Percentiles rank a stretch among this genome's conserved stretches.
Conservation (phyloP, 2,329 filamentous ascomycete species). For the Pestalotiopsis sp. region DNA sequence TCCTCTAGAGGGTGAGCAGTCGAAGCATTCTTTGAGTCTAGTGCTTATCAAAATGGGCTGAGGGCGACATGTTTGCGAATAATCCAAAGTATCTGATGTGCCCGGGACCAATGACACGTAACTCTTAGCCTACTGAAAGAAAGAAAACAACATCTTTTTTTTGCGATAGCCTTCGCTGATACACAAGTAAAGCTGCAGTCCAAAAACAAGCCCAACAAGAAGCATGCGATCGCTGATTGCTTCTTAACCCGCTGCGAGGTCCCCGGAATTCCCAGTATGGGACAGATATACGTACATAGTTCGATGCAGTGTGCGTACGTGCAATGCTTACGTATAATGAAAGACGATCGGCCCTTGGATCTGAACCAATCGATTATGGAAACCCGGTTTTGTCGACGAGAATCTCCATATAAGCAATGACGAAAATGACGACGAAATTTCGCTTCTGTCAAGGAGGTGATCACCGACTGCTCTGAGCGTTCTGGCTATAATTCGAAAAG, state of each 20-base stretch:
- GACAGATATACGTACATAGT: not conserved
- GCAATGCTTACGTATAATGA: not conserved
- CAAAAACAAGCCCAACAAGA: not conserved
- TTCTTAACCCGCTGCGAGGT: too few species aligned
- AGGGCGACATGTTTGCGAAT: not conserved
- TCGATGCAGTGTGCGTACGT: not conserved
- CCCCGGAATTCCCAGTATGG: too few species aligned
- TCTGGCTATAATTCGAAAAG: not conserved
- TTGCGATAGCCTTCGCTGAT: not conserved
- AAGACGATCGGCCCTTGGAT: not conserved
- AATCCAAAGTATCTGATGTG: not conserved
- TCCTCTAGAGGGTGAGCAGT: not conserved
- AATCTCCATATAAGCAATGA: not conserved
- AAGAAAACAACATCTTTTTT: not conserved
- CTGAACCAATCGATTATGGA: not conserved
- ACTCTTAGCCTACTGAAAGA: not conserved
- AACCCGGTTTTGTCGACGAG: not conserved
- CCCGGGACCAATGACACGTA: not conserved
- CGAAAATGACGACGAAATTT: not conserved
- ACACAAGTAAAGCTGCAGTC: not conserved
- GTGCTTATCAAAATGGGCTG: not conserved
- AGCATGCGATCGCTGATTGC: not conserved
- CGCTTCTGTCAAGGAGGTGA: not conserved
- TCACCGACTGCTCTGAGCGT: not conserved
- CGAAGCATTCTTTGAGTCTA: not conserved